Percentiles rank a stretch among this genome's conserved stretches.
Conservation (phyloP, 2,329 filamentous ascomycete genomes). For the Amesomyces nigricolor region DNA sequence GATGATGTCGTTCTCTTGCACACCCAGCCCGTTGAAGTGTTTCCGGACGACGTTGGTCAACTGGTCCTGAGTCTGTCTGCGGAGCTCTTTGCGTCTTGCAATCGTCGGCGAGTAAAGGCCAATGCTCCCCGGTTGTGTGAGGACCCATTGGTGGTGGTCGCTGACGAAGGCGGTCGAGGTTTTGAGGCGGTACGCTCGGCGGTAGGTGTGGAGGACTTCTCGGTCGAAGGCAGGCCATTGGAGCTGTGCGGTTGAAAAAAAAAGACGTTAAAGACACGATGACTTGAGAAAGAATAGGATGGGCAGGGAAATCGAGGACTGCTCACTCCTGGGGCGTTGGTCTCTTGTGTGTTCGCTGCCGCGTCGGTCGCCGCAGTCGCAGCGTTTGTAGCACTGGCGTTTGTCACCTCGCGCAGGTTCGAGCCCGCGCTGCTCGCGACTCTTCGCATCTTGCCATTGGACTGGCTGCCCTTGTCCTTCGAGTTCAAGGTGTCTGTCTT, state of each 20-base stretch:
- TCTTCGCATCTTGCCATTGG: constrained; percentile 48
- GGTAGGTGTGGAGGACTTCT: constrained; percentile 66
- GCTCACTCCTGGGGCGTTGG: constrained; percentile 23
- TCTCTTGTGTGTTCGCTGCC: constrained; percentile 20
- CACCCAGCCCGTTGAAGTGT: constrained; percentile 74
- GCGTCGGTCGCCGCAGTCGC: constrained; percentile 29
- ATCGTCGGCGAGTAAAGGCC: constrained; percentile 71
- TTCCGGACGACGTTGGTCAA: constrained; percentile 68
- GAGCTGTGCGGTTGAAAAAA: constrained; percentile 35
- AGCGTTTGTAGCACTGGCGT: constrained; percentile 27
- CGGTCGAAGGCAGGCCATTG: constrained; percentile 65
- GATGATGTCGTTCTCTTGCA: constrained; percentile 78
- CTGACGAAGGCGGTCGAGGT: constrained; percentile 65
- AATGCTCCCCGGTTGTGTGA: constrained; percentile 57
- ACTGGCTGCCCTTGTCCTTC: constrained; percentile 38
- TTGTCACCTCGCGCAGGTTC: constrained; percentile 42
- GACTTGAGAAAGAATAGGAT: constrained; percentile 9
- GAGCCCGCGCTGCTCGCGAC: constrained; percentile 48
- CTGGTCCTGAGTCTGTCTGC: constrained; percentile 65
- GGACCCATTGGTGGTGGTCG: constrained; percentile 56
- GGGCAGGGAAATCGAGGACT: neutral
- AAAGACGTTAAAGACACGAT: constrained; percentile 5
- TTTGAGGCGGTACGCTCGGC: constrained; percentile 65
- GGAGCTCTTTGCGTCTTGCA: constrained; percentile 57
- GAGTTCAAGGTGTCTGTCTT: constrained; percentile 37